A percentile compares a stretch with the other conserved stretches of the same genome.
These are phyloP conservation scores for Phoenix dactylifera DNA, from an alignment of 176 grass and related monocot species.

Conservation along the genomic window DNA sequence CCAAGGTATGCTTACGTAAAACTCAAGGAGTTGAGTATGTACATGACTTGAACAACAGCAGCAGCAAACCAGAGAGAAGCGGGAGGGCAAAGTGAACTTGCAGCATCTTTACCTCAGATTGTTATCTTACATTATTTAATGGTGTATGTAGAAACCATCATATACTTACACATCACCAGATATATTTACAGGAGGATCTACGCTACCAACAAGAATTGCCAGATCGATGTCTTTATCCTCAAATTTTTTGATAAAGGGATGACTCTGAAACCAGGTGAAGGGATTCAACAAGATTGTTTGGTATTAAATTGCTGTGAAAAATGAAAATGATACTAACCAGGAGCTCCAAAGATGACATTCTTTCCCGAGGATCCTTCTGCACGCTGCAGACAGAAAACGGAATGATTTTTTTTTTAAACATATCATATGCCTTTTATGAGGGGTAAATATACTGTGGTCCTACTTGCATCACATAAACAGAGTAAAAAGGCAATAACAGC, in stretches of 20 bases:
- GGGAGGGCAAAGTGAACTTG: no score
- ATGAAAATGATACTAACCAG: constrained; percentile 45
- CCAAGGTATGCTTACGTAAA: no score
- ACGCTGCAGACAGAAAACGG: constrained; percentile 33
- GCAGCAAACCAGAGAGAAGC: no score
- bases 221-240: constrained; percentile 85
- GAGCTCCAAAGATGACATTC: constrained; percentile 78
- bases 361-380: constrained; percentile 57
- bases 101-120: no score
- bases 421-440: no score
- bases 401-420: not conserved
- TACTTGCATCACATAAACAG: no score
- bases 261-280: constrained; percentile 37
- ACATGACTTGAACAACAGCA: no score
- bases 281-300: not conserved
- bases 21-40: no score
- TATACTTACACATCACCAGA: constrained; percentile 25
- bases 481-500: no score
- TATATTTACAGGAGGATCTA: constrained; percentile 77
- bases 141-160: no score
- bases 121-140: no score
- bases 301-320: not conserved
- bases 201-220: constrained; percentile 49
- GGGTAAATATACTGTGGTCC: no score
- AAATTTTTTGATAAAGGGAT: constrained; percentile 96